phyloP scores from a whole-genome alignment of 1,284 basidiomycete genomes.

The Psilocybe mexicana region DNA sequence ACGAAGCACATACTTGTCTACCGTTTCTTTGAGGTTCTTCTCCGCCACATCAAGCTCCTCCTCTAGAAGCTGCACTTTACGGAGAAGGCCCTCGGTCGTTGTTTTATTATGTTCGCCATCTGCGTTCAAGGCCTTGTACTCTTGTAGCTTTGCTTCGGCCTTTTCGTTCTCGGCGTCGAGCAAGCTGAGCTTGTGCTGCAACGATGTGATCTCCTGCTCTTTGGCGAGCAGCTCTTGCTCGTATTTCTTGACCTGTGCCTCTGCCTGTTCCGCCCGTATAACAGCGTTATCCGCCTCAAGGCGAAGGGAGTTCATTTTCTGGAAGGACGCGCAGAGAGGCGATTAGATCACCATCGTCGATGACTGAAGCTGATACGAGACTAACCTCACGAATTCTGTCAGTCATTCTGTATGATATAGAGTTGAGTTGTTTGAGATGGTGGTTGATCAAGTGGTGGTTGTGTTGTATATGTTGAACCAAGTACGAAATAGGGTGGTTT shows the following conservation, averaged over 20 bases:
- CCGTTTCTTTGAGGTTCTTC: conserved; percentile 96
- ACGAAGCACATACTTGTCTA: conserved; percentile 80
- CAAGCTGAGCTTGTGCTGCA: conserved; percentile 74
- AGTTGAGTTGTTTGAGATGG: conserved; percentile 9
- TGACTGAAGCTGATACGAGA: background rate
- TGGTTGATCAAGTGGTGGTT: conserved; percentile 8
- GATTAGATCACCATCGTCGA: conserved; percentile 2
- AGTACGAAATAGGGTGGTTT: conserved; percentile 25
- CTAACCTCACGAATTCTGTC: conserved; percentile 77
- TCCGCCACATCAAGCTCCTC: conserved; percentile 95
- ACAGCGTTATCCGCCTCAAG: conserved; percentile 85
- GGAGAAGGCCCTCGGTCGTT: conserved; percentile 73
- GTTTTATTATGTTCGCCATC: conserved; percentile 78
- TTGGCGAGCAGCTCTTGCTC: conserved; percentile 82
- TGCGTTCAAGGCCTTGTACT: conserved; percentile 69
- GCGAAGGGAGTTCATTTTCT: conserved; percentile 78
- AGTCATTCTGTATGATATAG: conserved; percentile 41
- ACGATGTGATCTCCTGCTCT: conserved; percentile 88
- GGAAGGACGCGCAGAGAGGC: conserved; percentile 2
- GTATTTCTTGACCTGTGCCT: conserved; percentile 81
- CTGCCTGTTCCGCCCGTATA: conserved; percentile 81
- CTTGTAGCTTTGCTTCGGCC: conserved; percentile 70
- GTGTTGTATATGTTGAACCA: conserved; percentile 17
- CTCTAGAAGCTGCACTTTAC: conserved; percentile 93
- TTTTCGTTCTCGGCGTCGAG: conserved; percentile 79